Base-by-base conservation (phyloP, 2,329 filamentous ascomycete genomes). In the Chaetomium sp. region DNA sequence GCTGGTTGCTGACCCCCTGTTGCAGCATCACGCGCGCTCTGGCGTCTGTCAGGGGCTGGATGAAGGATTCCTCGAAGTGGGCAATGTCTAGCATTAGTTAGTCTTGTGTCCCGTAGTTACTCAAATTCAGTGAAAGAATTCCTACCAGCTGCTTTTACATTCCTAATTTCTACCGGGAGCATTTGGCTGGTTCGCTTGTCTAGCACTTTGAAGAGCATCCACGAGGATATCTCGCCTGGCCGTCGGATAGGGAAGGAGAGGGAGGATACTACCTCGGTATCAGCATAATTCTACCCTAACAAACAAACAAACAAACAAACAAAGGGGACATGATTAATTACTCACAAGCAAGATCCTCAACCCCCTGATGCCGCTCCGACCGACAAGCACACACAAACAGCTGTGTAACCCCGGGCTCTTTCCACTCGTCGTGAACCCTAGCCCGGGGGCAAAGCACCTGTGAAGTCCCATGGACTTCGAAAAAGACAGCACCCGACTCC, bases 171-270 rank as follows among this genome's bases (percentile, higher is more conserved):
- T 1, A 55, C 6, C 11, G 52, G 46, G 5, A 58, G 40, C 34
- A 55, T 47, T 11, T 50, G 49, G 36, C 44, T 47, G 27, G 52
- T 55, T 5, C 38, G 46, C 40, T 7, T 49, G 12, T 58, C 56
- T 14, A 52, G 41, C 3, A 37, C 56, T 38, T 54, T 58, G 33
- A 52, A 58, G 11, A 58, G 44, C n/a, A 41, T 54, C 58, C 58
- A 60, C 9, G 53, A 47, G n/a, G 9, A 27, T 4, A 4, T 14
- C 0, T 45, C 38, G 1, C 56, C 53, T 8, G 45, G n/a, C 8
- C 53, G 58, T 10, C 54, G 56, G 19, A 42, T 54, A 27, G 53
- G 53, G 43, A 60, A 60, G 27, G 47, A 48, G 11, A 58, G 41
- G 2, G 50, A 49, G n/a, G 58, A 60, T 34, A 60, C 58, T 59